A percentile compares a stretch with the other conserved stretches of the same genome.
Conservation (phyloP, 1,284 basidiomycete species). For the Rhodotorula sp. region DNA sequence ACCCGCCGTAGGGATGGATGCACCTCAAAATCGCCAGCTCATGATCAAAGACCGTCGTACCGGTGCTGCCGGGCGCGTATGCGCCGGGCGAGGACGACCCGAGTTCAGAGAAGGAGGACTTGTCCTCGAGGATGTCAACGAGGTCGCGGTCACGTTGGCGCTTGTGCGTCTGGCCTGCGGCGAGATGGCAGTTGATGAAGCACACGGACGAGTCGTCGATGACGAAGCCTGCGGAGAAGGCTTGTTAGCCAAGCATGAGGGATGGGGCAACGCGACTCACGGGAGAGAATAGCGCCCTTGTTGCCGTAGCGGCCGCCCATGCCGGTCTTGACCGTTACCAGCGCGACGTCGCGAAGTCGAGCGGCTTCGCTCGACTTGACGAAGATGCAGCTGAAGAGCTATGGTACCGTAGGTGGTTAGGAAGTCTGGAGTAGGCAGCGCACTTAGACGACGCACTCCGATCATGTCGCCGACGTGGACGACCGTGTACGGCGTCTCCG, state of each 20-base stretch:
- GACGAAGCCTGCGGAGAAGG: conserved; percentile 67
- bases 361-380: conserved; percentile 73
- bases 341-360: conserved; percentile 87
- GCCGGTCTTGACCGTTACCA: conserved; percentile 90
- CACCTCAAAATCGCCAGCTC: conserved; percentile 76
- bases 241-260: conserved; percentile 56
- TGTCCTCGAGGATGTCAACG: conserved; percentile 83
- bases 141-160: conserved; percentile 91
- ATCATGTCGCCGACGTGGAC: conserved; percentile 91
- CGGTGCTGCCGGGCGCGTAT: conserved; percentile 87
- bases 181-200: conserved; percentile 93
- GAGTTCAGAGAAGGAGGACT: conserved; percentile 61
- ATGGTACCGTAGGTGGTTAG: neutral
- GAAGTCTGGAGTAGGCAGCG: conserved; percentile 37
- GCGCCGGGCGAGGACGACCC: conserved; percentile 50
- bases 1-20: too few species aligned
- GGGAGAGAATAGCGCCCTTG: conserved; percentile 70
- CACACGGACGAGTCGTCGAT: conserved; percentile 89
- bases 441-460: conserved; percentile 76
- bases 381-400: conserved; percentile 78
- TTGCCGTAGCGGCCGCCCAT: conserved; percentile 97
- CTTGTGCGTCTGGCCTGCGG: conserved; percentile 84
- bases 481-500: conserved; percentile 67
- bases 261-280: conserved; percentile 58
- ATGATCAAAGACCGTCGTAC: conserved; percentile 90